These are phyloP conservation scores for Chamaecrista fasciculata DNA, from an alignment of 306 rosid genomes.

Conservation along the genomic window DNA sequence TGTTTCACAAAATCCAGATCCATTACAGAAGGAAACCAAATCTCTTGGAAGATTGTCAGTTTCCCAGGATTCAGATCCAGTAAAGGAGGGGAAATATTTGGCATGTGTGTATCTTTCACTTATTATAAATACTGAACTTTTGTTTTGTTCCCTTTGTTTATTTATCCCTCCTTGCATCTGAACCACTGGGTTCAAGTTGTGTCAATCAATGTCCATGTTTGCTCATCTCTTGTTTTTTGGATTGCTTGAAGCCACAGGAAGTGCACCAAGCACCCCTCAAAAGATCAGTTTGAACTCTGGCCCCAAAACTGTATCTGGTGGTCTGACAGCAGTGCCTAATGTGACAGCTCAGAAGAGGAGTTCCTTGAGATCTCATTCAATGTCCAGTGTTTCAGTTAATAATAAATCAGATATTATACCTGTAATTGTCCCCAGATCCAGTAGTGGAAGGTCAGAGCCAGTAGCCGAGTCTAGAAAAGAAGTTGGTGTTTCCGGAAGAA, in stretches of 20 bases:
- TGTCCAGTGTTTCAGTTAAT: conserved; percentile 47
- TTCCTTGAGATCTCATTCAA: conserved; percentile 56
- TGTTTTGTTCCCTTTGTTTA: conserved; percentile 26
- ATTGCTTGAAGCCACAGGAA: conserved; percentile 81
- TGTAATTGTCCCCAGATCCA: conserved; percentile 90
- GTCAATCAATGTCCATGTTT: conserved; percentile 28
- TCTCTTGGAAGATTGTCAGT: conserved; percentile 88
- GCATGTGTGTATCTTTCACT: conserved; percentile 62
- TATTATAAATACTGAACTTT: not conserved
- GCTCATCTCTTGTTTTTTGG: conserved; percentile 36
- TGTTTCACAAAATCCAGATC: conserved; percentile 77
- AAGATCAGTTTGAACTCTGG: conserved; percentile 64
- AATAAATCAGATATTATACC: conserved; percentile 79
- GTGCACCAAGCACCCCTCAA: conserved; percentile 90
- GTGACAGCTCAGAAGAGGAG: conserved; percentile 62
- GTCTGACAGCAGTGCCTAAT: conserved; percentile 59
- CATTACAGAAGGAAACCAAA: conserved; percentile 72
- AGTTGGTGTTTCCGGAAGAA: conserved; percentile 61
- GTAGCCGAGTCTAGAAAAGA: conserved; percentile 80
- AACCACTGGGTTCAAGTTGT: conserved; percentile 19
- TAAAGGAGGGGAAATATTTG: conserved; percentile 73
- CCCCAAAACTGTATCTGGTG: conserved; percentile 55
- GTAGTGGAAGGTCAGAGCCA: conserved; percentile 59
- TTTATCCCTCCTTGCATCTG: conserved; percentile 20
- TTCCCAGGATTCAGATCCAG: conserved; percentile 81